These are phyloP conservation scores for Pichia californica DNA, from an alignment of 805 yeast genomes.

Conservation along the genomic window DNA sequence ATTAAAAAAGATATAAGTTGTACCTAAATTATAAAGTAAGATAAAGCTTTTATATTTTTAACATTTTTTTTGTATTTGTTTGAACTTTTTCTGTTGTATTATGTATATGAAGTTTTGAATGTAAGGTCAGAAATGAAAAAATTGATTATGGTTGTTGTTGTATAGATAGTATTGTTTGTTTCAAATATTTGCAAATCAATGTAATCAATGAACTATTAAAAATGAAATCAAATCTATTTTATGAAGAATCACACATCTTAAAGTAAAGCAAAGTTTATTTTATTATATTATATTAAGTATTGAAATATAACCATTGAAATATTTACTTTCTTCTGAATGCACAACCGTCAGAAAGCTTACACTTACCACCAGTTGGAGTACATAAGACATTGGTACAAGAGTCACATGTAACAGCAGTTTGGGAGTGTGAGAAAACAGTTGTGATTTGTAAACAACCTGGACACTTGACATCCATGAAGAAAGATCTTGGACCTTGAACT, in stretches of 20 bases:
- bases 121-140: too few relatives aligned
- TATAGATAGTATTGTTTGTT: too few relatives aligned
- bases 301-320: not conserved
- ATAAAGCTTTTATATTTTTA: not conserved
- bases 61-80: not conserved
- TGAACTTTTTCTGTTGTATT: not conserved
- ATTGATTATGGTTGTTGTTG: too few relatives aligned
- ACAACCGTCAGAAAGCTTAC: slow-evolving; percentile 98
- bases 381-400: slow-evolving; percentile 97
- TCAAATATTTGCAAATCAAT: too few relatives aligned
- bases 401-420: slow-evolving; percentile 99
- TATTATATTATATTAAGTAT: not conserved
- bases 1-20: slow-evolving; percentile 1
- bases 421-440: slow-evolving; percentile 99
- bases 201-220: too few relatives aligned
- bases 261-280: not conserved
- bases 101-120: too few relatives aligned
- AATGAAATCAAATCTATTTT: not conserved
- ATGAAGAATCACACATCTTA: not conserved
- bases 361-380: slow-evolving; percentile 99
- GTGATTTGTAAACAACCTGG: slow-evolving; percentile 99
- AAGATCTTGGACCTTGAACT: slow-evolving; percentile 97
- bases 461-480: slow-evolving; percentile 99
- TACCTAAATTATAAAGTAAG: not conserved
- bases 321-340: slow-evolving; percentile 97